Evolutionary conservation across 78 protist genomes (phyloP).

Genomic region (Dictyostelium capitatum): DNA sequence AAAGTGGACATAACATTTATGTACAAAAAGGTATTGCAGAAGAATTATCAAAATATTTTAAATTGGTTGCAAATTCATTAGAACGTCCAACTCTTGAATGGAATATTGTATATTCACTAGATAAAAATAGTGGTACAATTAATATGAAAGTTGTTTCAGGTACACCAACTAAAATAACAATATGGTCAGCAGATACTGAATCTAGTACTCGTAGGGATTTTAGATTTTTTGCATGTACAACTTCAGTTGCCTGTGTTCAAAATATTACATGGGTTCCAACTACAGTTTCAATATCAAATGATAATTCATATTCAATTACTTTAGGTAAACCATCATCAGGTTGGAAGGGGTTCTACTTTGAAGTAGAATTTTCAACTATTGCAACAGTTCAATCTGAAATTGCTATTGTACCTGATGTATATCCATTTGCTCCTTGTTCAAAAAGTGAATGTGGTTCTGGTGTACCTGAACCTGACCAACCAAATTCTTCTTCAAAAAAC

Average conservation of each 20-base stretch:
- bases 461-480: not conserved
- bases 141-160: not conserved
- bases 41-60: conserved; percentile 31
- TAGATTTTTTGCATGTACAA: not conserved
- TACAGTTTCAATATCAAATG: not conserved
- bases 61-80: not conserved
- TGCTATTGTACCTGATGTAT: not conserved
- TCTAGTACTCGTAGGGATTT: conserved; percentile 40
- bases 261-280: not conserved
- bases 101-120: conserved; percentile 15
- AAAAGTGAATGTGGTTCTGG: conserved; percentile 12
- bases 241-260: not conserved
- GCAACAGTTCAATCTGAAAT: not conserved
- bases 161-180: not conserved
- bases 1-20: not conserved
- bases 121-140: conserved; percentile 11
- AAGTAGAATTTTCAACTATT: not conserved
- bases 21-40: not conserved
- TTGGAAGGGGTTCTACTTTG: conserved; percentile 4
- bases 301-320: not conserved
- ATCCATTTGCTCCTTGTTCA: not conserved
- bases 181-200: not conserved
- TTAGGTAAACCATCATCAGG: not conserved
- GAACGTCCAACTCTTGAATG: conserved; percentile 11
- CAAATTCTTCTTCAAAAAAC: no score